Conservation (phyloP, 208 protist genomes). For the Acanthamoeba castellanii region DNA sequence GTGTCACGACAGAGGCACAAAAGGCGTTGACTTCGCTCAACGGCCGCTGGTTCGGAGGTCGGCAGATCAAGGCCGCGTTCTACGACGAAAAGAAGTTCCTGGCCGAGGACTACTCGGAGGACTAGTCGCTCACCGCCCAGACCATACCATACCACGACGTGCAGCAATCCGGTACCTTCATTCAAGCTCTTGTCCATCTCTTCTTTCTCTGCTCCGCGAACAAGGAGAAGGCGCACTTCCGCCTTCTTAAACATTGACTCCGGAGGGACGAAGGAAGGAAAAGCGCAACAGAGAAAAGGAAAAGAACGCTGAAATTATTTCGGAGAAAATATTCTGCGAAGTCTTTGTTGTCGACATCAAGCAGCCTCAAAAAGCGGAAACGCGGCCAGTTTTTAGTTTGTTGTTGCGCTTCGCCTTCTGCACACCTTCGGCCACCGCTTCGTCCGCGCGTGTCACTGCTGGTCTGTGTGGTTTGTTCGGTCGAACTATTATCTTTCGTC, state of each 20-base stretch:
- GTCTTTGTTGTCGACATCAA: background rate
- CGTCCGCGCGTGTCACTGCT: too few relatives aligned
- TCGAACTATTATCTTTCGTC: background rate
- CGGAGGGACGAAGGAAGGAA: too few relatives aligned
- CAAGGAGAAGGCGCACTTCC: background rate
- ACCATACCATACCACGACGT: background rate
- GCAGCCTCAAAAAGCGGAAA: background rate
- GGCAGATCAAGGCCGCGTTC: constrained; percentile 44
- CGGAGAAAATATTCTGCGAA: background rate
- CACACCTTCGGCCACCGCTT: background rate
- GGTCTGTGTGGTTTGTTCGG: background rate
- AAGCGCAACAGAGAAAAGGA: background rate
- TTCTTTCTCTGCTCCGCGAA: background rate
- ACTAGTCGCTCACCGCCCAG: background rate
- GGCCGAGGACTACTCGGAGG: constrained; percentile 61
- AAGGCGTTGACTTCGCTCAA: constrained; percentile 1
- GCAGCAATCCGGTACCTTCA: background rate
- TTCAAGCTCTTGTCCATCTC: background rate
- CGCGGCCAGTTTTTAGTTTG: background rate
- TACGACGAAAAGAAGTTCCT: constrained; percentile 68
- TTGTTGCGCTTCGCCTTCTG: background rate
- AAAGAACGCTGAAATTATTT: background rate
- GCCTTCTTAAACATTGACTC: background rate
- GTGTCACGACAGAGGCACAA: constrained; percentile 15
- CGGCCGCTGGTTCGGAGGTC: constrained; percentile 54